Base-by-base conservation (phyloP, 2,329 filamentous ascomycete species). In the Aureobasidium lini region DNA sequence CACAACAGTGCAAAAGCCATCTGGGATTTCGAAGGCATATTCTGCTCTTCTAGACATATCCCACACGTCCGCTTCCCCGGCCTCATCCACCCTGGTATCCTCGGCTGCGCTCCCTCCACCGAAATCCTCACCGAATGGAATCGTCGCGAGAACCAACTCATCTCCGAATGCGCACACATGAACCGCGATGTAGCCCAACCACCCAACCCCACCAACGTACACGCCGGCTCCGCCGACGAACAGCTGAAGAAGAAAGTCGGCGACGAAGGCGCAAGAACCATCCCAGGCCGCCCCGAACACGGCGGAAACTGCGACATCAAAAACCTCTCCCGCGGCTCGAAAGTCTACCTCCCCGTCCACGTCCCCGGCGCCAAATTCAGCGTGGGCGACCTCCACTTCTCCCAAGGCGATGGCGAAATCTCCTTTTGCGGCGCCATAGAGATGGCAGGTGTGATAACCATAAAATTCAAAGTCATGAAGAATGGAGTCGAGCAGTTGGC, bases 261-360 rank as follows among this genome's bases (percentile, higher is more conserved):
- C 0, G 78, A 74, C 10, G 90, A 96, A 68, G 91, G 91, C 1
- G 92, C 92, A 0, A 76, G 92, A 39, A 96, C 92, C 0, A 87
- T 96, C 49, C 91, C 91, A 53, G 83, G 91, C 2, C 79, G 90
- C 0, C 90, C 90, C 0, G 90, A 57, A 23, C 88, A 95, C 66
- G 92, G 92, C 13, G 92, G 91, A 0, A 95, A 95, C 68, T 94
- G 90, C 69, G 90, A 96, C 65, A 94, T 95, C 72, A 95, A 95
- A 76, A 94, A 94, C 67, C 78, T 95, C 32, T 87, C 83, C 1
- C 79, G 89, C 6, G 90, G 89, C 1, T 86, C 81, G 60, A 93
- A 92, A 69, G 88, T 95, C 0, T 96, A 91, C 70, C 80, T 96
- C 0, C 92, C 92, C 0, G 87, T 96, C 0, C 91, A 95, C 67